These are phyloP conservation scores for Chrysophaeum taylorii DNA, from an alignment of 352 stramenopile species.

Conservation along the genomic window DNA sequence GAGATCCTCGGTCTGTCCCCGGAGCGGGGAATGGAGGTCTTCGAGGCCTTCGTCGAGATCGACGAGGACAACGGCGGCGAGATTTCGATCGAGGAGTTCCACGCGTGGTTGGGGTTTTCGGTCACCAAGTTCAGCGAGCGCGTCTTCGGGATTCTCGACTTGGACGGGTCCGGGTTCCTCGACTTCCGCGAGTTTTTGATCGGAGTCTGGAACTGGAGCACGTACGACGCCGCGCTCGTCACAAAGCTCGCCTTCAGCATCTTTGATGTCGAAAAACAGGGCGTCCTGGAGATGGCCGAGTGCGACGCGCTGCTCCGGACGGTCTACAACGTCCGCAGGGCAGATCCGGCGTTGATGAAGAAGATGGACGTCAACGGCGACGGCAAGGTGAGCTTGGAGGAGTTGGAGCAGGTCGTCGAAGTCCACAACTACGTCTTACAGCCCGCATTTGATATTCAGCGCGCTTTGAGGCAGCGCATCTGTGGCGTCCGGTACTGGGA, in stretches of 20 bases:
- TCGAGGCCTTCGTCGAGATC: constrained; percentile 24
- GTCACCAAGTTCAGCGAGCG: constrained; percentile 17
- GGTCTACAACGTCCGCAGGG: constrained; percentile 19
- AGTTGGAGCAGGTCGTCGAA: constrained; percentile 19
- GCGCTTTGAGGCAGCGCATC: constrained; percentile 9
- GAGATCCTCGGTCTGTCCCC: constrained; percentile 18
- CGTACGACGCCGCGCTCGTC: constrained; percentile 25
- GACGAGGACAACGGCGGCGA: constrained; percentile 26
- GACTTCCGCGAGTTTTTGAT: constrained; percentile 26
- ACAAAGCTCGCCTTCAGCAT: constrained; percentile 31
- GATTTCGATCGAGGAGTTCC: constrained; percentile 19
- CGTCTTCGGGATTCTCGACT: constrained; percentile 22
- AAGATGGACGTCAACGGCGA: constrained; percentile 25
- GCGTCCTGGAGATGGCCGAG: constrained; percentile 20
- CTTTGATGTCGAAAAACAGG: constrained; percentile 27
- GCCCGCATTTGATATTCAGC: constrained; percentile 22
- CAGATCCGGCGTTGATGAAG: constrained; percentile 17
- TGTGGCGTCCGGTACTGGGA: constrained; percentile 24
- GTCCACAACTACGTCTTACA: constrained; percentile 18
- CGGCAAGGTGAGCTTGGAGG: constrained; percentile 23
- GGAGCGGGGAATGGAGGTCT: constrained; percentile 8
- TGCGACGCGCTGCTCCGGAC: constrained; percentile 22
- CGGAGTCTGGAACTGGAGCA: constrained; percentile 28
- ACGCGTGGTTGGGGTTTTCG: constrained; percentile 17
- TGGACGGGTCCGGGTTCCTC: constrained; percentile 12